Evolutionary conservation across 768 basidiomycete genomes (phyloP), one percentile per base, ranked within the genome.

Genomic region (Coprinopsis strossmayeri): DNA sequence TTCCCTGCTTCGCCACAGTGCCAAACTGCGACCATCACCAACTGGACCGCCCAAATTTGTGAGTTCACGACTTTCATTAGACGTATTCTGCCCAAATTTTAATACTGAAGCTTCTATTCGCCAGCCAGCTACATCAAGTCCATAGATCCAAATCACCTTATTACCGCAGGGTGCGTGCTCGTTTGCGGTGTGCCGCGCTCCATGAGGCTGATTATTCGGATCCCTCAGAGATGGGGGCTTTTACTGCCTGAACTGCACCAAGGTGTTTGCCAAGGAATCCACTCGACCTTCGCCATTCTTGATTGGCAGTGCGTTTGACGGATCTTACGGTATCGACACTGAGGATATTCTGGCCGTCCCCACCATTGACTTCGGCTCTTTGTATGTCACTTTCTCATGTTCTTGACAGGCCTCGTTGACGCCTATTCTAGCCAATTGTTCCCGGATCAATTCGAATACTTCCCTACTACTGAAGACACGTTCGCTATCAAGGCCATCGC

Each of bases 71-170:
- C 45, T 35, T 51, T 12, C 17, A 21, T n/a, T 48, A 26, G 3
- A 2, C 15, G 12, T 7, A 5, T 20, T 20, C 25, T 20, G 30
- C 7, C 7, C 9, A 7, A 32, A 26, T 21, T 7, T 9, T 28
- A 20, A 41, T 24, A 23, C 9, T 25, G n/a, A 17, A 3, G 10
- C 40, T 24, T 24, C 21, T 42, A 38, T 38, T 9, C 5, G 21
- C 10, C 45, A 61, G 60, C 61, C 10, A 52, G 43, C 1, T 59
- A 52, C 25, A 57, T 63, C 50, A 63, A 61, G 54, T 46, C 44
- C 4, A 37, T 64, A 39, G 71, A 72, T 51, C 51, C 61, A 20
- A 61, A 68, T 50, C 70, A 72, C 46, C 55, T 72, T 24, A 59
- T 69, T 9, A 54, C 68, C 5, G 57, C 66, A 15, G 69, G 69